Evolutionary conservation across 352 stramenopile genomes (phyloP).

Genomic region (Stramenopiles sp.): DNA sequence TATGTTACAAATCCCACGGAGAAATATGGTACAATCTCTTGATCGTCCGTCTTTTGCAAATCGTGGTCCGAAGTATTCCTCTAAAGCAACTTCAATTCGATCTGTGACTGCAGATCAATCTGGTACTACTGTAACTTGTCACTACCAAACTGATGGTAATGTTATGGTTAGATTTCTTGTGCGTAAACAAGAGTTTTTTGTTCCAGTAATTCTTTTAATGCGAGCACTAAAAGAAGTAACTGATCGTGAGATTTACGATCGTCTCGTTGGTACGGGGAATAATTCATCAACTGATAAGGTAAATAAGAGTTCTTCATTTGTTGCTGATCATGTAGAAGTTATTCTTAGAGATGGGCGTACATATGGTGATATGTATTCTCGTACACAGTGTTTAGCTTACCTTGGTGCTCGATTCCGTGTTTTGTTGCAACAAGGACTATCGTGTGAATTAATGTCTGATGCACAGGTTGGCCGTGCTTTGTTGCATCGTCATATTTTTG

Average conservation of each 20-base stretch:
- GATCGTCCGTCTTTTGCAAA: constrained; percentile 85
- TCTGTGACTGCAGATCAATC: constrained; percentile 68
- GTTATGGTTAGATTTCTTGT: constrained; percentile 78
- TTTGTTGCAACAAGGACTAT: constrained; percentile 37
- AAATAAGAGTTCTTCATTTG: too few species aligned
- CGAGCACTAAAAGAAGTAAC: constrained; percentile 51
- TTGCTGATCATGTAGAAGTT: constrained; percentile 73
- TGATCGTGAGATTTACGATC: constrained; percentile 81
- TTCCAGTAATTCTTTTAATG: constrained; percentile 86
- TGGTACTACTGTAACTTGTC: constrained; percentile 78
- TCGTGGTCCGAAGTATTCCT: constrained; percentile 59
- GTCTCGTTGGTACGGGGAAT: constrained; percentile 54
- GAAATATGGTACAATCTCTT: constrained; percentile 49
- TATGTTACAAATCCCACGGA: constrained; percentile 59
- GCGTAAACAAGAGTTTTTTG: constrained; percentile 88
- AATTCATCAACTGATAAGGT: constrained; percentile 72
- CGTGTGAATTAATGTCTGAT: constrained; percentile 38
- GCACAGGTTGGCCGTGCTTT: constrained; percentile 31
- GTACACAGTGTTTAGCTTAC: constrained; percentile 49
- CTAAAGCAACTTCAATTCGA: constrained; percentile 80
- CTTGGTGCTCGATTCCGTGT: constrained; percentile 77
- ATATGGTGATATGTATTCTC: constrained; percentile 26
- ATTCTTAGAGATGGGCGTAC: constrained; percentile 56
- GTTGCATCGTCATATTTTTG: constrained; percentile 67
- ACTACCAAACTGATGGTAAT: constrained; percentile 88